Percentiles rank a stretch among this genome's conserved stretches.
Evolutionary conservation across 1,139 yeast genomes (phyloP).

Genomic region (Suhomyces maxii): DNA sequence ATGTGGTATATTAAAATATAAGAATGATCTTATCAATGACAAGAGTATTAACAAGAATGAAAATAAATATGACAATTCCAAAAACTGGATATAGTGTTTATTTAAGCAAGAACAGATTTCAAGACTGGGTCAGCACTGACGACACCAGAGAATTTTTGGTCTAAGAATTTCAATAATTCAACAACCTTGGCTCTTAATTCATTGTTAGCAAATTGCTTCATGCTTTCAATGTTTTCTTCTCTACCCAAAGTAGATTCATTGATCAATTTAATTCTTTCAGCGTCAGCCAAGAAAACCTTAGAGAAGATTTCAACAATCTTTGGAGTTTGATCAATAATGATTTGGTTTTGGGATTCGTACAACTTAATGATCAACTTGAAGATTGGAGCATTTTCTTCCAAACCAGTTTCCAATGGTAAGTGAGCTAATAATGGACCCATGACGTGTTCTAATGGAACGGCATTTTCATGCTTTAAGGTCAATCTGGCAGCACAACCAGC

Average conservation of each 20-base stretch:
- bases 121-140: conserved; percentile 32
- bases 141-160: conserved; percentile 36
- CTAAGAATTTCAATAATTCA: conserved; percentile 72
- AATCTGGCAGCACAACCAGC: conserved; percentile 97
- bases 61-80: conserved; percentile 6
- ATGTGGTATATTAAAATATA: conserved; percentile 3
- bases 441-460: conserved; percentile 80
- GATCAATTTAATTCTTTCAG: conserved; percentile 66
- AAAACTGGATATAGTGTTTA: background rate
- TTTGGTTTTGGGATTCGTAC: conserved; percentile 61
- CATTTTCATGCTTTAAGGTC: conserved; percentile 68
- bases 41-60: conserved; percentile 7
- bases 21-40: conserved; percentile 4
- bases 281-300: conserved; percentile 69
- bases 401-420: conserved; percentile 85
- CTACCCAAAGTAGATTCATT: conserved; percentile 77
- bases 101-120: conserved; percentile 51
- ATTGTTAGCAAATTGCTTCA: conserved; percentile 73
- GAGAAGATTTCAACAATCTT: conserved; percentile 68
- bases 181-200: conserved; percentile 65
- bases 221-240: conserved; percentile 74
- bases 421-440: conserved; percentile 74
- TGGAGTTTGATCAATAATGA: conserved; percentile 59
- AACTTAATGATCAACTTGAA: conserved; percentile 74
- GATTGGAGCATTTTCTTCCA: conserved; percentile 90